These are phyloP conservation scores for Priceomyces fermenticarens DNA, from an alignment of 805 yeast genomes.

Conservation along the genomic window DNA sequence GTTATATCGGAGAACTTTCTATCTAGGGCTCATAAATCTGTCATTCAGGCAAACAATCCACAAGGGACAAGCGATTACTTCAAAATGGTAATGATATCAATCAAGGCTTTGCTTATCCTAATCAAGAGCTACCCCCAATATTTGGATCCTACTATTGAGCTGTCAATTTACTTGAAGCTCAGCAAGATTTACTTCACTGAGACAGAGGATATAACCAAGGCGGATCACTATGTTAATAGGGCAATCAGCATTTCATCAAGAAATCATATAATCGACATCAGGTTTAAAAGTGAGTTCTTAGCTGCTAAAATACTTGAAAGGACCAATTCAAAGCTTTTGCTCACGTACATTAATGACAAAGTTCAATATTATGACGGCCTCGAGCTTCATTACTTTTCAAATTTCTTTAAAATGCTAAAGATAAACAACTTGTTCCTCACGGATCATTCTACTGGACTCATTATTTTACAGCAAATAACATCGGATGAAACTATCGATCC, in stretches of 20 bases:
- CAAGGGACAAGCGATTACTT: slow-evolving; percentile 20
- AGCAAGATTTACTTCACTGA: slow-evolving; percentile 39
- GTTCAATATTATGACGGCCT: slow-evolving; percentile 14
- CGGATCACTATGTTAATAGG: slow-evolving; percentile 35
- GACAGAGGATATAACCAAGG: slow-evolving; percentile 38
- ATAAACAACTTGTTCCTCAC: slow-evolving; percentile 25
- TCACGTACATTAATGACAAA: slow-evolving; percentile 27
- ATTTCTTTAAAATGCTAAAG: slow-evolving; percentile 30
- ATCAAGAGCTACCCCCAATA: slow-evolving; percentile 22
- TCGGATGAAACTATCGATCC: slow-evolving; percentile 10
- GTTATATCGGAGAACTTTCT: slow-evolving; percentile 19
- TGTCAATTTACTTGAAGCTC: slow-evolving; percentile 30
- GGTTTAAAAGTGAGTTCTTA: slow-evolving; percentile 32
- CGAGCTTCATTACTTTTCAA: slow-evolving; percentile 14
- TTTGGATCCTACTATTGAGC: slow-evolving; percentile 30
- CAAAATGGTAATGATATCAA: slow-evolving; percentile 29
- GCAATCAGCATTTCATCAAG: slow-evolving; percentile 28
- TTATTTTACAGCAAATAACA: slow-evolving; percentile 12
- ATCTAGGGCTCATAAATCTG: slow-evolving; percentile 19
- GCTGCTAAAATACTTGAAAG: slow-evolving; percentile 34
- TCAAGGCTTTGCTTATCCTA: slow-evolving; percentile 35
- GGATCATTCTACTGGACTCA: slow-evolving; percentile 22
- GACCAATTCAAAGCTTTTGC: slow-evolving; percentile 19
- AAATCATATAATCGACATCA: slow-evolving; percentile 18
- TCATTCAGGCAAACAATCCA: slow-evolving; percentile 13